Percentiles rank a stretch among this genome's conserved stretches.
Conservation (phyloP, 208 protist species). For the Herpetomonas samuelpessoai region DNA sequence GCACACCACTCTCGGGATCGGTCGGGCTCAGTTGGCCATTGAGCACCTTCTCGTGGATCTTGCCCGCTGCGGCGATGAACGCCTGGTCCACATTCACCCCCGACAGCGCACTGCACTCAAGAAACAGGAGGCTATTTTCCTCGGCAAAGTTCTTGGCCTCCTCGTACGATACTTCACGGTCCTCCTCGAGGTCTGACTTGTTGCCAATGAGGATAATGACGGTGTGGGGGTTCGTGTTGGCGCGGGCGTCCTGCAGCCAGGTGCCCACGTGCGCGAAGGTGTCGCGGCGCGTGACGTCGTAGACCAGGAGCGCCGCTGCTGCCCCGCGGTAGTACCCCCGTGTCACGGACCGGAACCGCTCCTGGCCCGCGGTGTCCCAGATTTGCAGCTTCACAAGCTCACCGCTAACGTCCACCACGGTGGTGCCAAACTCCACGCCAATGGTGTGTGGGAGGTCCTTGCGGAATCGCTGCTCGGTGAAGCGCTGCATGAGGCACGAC, state of each 20-base stretch:
- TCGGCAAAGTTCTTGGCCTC: slow-evolving; percentile 95
- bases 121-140: slow-evolving; percentile 94
- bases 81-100: slow-evolving; percentile 94
- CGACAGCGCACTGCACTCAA: slow-evolving; percentile 93
- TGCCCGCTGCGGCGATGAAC: slow-evolving; percentile 90
- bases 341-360: slow-evolving; percentile 92
- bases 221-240: slow-evolving; percentile 80
- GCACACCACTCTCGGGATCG: slow-evolving; percentile 76
- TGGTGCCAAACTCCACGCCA: slow-evolving; percentile 98
- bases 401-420: slow-evolving; percentile 93
- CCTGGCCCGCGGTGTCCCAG: slow-evolving; percentile 95
- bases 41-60: slow-evolving; percentile 95
- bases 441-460: slow-evolving; percentile 97
- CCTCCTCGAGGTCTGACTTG: slow-evolving; percentile 94
- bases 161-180: slow-evolving; percentile 95
- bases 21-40: slow-evolving; percentile 85
- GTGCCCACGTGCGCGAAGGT: slow-evolving; percentile 88
- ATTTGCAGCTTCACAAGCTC: slow-evolving; percentile 98
- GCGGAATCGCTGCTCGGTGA: slow-evolving; percentile 97
- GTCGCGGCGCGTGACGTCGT: slow-evolving; percentile 91
- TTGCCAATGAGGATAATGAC: slow-evolving; percentile 95
- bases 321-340: slow-evolving; percentile 96
- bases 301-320: slow-evolving; percentile 95
- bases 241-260: slow-evolving; percentile 95
- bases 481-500: slow-evolving; percentile 97